These are phyloP conservation scores for Auricularia cornea DNA, from an alignment of 768 basidiomycete genomes.

Conservation along the genomic window DNA sequence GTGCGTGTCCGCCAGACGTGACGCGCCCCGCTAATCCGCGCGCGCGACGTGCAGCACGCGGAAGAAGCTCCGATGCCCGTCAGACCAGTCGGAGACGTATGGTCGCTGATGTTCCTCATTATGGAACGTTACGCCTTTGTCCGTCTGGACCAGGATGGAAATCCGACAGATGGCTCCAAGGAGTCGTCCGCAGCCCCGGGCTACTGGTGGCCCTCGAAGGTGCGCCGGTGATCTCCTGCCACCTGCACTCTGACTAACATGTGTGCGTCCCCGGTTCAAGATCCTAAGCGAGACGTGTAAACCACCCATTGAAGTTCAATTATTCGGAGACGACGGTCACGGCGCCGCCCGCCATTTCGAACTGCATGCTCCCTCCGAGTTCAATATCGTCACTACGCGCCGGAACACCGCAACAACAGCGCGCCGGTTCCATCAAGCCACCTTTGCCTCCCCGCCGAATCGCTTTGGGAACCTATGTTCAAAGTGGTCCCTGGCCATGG, in stretches of 20 bases:
- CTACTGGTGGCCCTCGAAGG: slow-evolving; percentile 1
- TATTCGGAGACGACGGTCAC: not conserved
- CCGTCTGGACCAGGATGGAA: not conserved
- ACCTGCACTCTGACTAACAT: not conserved
- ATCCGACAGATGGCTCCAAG: not conserved
- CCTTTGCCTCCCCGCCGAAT: no score
- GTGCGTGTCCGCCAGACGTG: not conserved
- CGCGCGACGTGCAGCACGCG: not conserved
- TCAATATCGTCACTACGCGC: not conserved
- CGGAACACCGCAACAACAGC: not conserved
- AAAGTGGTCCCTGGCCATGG: no score
- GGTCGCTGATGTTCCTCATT: not conserved
- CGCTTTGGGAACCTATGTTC: no score
- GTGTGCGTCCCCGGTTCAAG: not conserved
- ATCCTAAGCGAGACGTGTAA: not conserved
- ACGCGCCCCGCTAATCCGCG: not conserved
- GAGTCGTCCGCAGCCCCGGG: not conserved
- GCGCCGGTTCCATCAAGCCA: no score
- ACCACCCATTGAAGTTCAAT: not conserved
- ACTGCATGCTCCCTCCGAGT: not conserved
- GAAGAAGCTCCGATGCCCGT: not conserved
- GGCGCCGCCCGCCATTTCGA: not conserved
- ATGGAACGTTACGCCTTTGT: not conserved
- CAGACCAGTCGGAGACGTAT: not conserved
- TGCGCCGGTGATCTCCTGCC: not conserved